Evolutionary conservation across 2,329 filamentous ascomycete species (phyloP).

Genomic region (Diaporthe sp.): DNA sequence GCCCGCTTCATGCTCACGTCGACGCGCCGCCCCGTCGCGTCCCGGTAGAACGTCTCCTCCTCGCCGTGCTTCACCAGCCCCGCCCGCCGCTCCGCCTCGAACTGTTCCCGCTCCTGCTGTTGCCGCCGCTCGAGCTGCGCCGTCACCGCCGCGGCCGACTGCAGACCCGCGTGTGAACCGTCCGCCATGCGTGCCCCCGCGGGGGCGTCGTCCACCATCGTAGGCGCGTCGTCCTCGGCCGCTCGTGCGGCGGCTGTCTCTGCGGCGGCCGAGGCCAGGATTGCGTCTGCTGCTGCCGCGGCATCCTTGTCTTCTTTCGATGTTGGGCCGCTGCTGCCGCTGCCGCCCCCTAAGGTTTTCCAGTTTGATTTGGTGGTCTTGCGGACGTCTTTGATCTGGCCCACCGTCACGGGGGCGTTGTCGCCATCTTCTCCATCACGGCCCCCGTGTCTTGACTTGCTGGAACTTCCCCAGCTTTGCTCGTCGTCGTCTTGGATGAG

Average conservation of each 20-base stretch:
- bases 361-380: slow-evolving; percentile 83
- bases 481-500: slow-evolving; percentile 76
- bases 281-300: slow-evolving; percentile 80
- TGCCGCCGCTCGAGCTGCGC: slow-evolving; percentile 73
- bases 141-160: slow-evolving; percentile 84
- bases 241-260: slow-evolving; percentile 69
- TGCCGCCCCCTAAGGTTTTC: slow-evolving; percentile 74
- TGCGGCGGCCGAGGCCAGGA: slow-evolving; percentile 78
- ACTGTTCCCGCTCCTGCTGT: slow-evolving; percentile 48
- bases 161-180: slow-evolving; percentile 87
- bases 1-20: slow-evolving; percentile 92
- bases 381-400: slow-evolving; percentile 73
- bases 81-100: slow-evolving; percentile 48
- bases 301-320: slow-evolving; percentile 54
- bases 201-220: slow-evolving; percentile 58
- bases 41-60: slow-evolving; percentile 90
- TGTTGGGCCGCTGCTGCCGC: slow-evolving; percentile 58
- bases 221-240: slow-evolving; percentile 63
- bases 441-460: slow-evolving; percentile 57
- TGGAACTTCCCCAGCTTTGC: slow-evolving; percentile 59
- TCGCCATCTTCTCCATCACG: slow-evolving; percentile 60
- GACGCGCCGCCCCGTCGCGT: slow-evolving; percentile 93
- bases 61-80: slow-evolving; percentile 56
- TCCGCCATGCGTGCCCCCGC: slow-evolving; percentile 77
- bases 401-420: slow-evolving; percentile 62